Evolutionary conservation across 495 filamentous ascomycete species (phyloP), one percentile per base, ranked within the genome.

Genomic region (Talaromyces wortmannii): DNA sequence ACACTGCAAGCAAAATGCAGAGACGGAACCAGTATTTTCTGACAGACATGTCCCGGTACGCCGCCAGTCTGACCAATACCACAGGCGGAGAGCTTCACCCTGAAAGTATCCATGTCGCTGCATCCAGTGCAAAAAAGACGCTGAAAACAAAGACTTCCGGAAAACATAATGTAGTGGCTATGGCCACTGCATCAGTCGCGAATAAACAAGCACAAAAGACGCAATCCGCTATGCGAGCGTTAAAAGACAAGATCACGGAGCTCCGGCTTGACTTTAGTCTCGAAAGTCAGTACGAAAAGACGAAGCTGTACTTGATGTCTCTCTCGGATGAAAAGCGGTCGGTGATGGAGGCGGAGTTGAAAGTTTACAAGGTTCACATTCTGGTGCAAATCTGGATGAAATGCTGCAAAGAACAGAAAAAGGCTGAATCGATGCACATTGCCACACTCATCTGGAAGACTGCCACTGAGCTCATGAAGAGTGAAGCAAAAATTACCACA

Each of bases 11-110:
- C 47, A 55, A 66, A 59, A 54, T 68, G 49, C 65, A 63, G 43
- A 71, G 66, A 55, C 67, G 66, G 2, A 79, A 86, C 55, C 78
- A 81, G 55, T 61, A 67, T 50, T 78, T 77, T 61, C 82, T 85
- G 77, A 72, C 71, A 0, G 83, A 87, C 52, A 87, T 88, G 68
- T 72, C 70, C 47, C 68, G 73, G 3, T 92, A 91, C 64, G 84
- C 88, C 2, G 85, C 80, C 10, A 89, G 86, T 67, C 68, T 92
- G 31, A 85, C 85, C 0, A 84, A 84, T 48, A 70, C 81, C 7
- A 69, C 74, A 3, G 86, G 86, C 5, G 84, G 81, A 53, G 71
- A 69, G 6, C 67, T 91, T n/a, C 74, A 86, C 7, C 85, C 83
- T 4, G 78, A 88, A 59, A 77, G 64, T 0, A 75, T 89, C 44